Evolutionary conservation across 164 flowering plant species (phyloP).

Genomic region (Platanus orientalis): DNA sequence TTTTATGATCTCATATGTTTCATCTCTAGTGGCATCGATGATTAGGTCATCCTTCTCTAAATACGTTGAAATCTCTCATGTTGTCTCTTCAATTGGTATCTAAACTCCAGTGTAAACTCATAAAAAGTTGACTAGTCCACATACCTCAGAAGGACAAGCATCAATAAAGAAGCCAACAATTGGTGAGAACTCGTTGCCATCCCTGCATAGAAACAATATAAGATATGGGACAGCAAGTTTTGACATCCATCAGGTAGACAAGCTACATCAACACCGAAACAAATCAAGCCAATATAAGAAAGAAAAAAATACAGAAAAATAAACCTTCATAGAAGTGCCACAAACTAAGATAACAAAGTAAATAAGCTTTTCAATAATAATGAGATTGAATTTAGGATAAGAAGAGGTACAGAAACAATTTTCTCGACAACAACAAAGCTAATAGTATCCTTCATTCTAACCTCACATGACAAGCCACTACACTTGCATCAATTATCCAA

Average conservation of each 20-base stretch:
- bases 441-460: not conserved
- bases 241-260: not conserved
- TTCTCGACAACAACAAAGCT: not conserved
- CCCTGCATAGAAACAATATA: constrained; percentile 38
- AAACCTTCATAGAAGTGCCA: not conserved
- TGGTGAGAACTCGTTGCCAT: constrained; percentile 77
- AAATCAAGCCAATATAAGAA: not conserved
- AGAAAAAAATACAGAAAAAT: not conserved
- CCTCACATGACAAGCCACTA: not conserved
- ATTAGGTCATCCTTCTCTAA: too few relatives aligned
- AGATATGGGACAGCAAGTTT: too few relatives aligned
- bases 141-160: constrained; percentile 59
- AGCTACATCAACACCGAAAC: not conserved
- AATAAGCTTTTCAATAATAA: not conserved
- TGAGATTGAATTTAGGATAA: not conserved
- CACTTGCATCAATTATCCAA: not conserved
- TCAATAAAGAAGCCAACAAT: constrained; percentile 64
- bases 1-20: too few relatives aligned
- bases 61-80: too few relatives aligned
- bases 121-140: not conserved
- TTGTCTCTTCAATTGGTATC: too few relatives aligned
- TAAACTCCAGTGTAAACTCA: too few relatives aligned
- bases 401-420: not conserved
- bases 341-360: not conserved
- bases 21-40: too few relatives aligned